Percentiles rank a stretch among this genome's conserved stretches.
phyloP scores from a whole-genome alignment of 108 stramenopile genomes.

The Chaetoceros muelleri region DNA sequence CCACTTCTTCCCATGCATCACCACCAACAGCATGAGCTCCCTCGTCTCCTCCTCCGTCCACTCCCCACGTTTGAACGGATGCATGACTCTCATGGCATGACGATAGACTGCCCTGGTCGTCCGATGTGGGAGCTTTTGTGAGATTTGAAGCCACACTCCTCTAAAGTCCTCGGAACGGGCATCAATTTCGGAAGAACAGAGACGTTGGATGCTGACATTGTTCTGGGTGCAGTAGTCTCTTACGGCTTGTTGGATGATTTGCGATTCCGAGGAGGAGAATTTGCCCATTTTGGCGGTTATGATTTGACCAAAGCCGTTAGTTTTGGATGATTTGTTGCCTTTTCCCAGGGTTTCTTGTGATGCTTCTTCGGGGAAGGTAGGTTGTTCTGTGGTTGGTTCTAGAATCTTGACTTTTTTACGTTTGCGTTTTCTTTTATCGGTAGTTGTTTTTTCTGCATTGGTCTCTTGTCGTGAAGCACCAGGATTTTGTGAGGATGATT shows the following conservation, averaged over 20 bases:
- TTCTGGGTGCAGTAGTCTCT: slow-evolving; percentile 53
- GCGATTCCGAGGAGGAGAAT: slow-evolving; percentile 45
- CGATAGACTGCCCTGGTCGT: slow-evolving; percentile 71
- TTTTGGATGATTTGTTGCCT: background rate
- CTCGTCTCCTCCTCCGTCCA: slow-evolving; percentile 60
- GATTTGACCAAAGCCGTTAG: slow-evolving; percentile 3
- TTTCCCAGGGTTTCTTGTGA: too few species aligned
- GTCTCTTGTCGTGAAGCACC: too few species aligned
- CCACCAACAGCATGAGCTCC: slow-evolving; percentile 31
- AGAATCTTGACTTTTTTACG: too few species aligned
- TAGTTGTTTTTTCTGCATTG: too few species aligned
- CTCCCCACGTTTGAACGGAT: slow-evolving; percentile 57
- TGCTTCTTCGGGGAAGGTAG: too few species aligned
- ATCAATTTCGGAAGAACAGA: slow-evolving; percentile 68
- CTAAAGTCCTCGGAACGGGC: slow-evolving; percentile 53
- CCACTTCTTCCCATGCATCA: slow-evolving; percentile 60
- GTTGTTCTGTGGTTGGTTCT: too few species aligned
- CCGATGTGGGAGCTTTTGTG: slow-evolving; percentile 61
- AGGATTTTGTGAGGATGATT: too few species aligned
- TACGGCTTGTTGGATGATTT: slow-evolving; percentile 33
- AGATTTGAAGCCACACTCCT: slow-evolving; percentile 81
- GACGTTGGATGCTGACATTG: slow-evolving; percentile 35
- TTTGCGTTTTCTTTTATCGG: too few species aligned
- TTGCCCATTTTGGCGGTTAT: slow-evolving; percentile 21
- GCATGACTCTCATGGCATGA: slow-evolving; percentile 58